Base-by-base conservation (phyloP, 2,329 filamentous ascomycete genomes). In the Thielaviopsis populi region DNA sequence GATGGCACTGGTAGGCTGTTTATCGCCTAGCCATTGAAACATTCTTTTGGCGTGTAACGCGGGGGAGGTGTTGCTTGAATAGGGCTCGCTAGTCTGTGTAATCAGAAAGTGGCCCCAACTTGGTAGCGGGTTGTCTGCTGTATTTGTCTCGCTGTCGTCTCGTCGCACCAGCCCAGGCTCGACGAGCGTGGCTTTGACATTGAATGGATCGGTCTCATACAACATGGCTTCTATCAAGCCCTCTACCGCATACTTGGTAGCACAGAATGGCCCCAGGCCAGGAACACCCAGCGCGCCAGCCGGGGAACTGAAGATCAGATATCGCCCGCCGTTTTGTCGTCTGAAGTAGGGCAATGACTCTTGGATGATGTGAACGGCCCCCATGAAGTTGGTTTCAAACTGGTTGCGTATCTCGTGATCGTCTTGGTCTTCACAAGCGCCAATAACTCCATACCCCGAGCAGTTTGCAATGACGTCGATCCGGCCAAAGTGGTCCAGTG, bases 351-450 rank as follows among this genome's bases (percentile, higher is more conserved):
- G 91, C 43, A 97, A 77, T 1, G 88, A 91, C 22, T 89, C 78
- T 73, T 96, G 91, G 66, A 97, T 87, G 69, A 99, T 96, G 74
- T 97, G 88, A 66, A 97, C 75, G 0, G 91, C 95, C 63, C 94
- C 94, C 79, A 95, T 92, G 74, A 96, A 96, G 74, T 99, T 99
- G 24, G 91, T 96, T 78, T 95, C 90, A 75, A 97, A 96, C 74
- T 97, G 94, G 70, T 95, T 92, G 65, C 91, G 88, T 69, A 97
- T 83, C 72, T 97, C 94, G 73, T 91, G 86, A 72, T 96, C 90
- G 73, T 96, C 91, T 76, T 97, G 94, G 75, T 97, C 94, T 75
- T 97, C 94, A 74, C 91, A 96, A 1, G 92, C 86, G 33, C 90
- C 92, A 69, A 97, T 95, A 63, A 99, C 91, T 62, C 91, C 92